phyloP scores from a whole-genome alignment of 345 rosid genomes.

The Ceriops zippeliana region DNA sequence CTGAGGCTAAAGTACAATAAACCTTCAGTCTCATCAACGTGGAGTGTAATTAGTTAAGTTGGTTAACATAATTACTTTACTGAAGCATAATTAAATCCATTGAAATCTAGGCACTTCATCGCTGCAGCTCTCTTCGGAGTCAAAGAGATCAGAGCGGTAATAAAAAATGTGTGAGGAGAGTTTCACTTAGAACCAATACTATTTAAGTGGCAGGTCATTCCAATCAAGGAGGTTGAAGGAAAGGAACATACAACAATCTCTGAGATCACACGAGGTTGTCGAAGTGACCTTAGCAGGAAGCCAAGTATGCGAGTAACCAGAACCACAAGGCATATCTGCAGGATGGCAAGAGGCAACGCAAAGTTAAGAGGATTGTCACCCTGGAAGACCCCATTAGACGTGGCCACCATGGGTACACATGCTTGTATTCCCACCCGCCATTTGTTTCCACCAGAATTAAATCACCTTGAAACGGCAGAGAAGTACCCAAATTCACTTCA shows the following conservation, averaged over 20 bases:
- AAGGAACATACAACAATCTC: slow-evolving; percentile 71
- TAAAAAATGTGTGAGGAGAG: too few relatives aligned
- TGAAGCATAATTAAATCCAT: too few relatives aligned
- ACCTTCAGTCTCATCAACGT: slow-evolving; percentile 43
- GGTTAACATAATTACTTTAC: too few relatives aligned
- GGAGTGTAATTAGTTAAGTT: too few relatives aligned
- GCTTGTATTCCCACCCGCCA: slow-evolving; percentile 26
- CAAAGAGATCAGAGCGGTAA: too few relatives aligned
- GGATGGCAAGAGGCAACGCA: slow-evolving; percentile 80
- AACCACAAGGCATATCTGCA: slow-evolving; percentile 81
- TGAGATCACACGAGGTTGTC: slow-evolving; percentile 95
- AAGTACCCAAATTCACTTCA: too few relatives aligned
- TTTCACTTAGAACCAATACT: too few relatives aligned
- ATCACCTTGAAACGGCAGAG: background rate
- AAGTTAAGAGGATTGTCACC: slow-evolving; percentile 65
- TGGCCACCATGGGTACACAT: slow-evolving; percentile 71
- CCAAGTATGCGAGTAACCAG: slow-evolving; percentile 73
- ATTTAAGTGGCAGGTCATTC: too few relatives aligned
- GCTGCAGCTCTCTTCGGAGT: too few relatives aligned
- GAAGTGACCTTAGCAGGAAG: slow-evolving; percentile 60
- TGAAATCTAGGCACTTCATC: too few relatives aligned
- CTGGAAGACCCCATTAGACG: slow-evolving; percentile 84
- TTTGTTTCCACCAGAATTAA: background rate
- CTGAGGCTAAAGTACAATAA: slow-evolving; percentile 48
- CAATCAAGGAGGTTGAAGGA: too few relatives aligned